A percentile compares a stretch with the other conserved stretches of the same genome.
Evolutionary conservation across 495 filamentous ascomycete genomes (phyloP).

Genomic region (Xylaria curta): DNA sequence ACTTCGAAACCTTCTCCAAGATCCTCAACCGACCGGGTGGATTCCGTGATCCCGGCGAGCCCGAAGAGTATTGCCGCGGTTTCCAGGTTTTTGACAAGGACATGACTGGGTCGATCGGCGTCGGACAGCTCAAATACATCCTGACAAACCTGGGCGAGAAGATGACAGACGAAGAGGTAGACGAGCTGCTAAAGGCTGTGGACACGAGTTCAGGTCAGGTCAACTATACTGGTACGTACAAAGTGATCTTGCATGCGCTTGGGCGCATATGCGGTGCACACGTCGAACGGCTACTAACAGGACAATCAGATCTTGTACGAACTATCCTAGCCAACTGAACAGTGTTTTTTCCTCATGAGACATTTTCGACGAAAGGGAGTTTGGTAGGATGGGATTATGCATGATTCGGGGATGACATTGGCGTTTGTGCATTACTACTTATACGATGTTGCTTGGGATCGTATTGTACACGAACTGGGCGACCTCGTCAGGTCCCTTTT

Average conservation of each 20-base stretch:
- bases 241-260: not conserved
- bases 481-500: slow-evolving; percentile 31
- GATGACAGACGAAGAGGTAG: slow-evolving; percentile 97
- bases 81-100: slow-evolving; percentile 99
- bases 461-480: slow-evolving; percentile 32
- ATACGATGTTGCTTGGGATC: slow-evolving; percentile 27
- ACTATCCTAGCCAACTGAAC: slow-evolving; percentile 90
- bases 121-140: slow-evolving; percentile 95
- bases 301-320: slow-evolving; percentile 77
- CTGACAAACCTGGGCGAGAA: slow-evolving; percentile 97
- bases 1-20: slow-evolving; percentile 95
- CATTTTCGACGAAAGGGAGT: slow-evolving; percentile 30
- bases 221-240: slow-evolving; percentile 86
- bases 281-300: slow-evolving; percentile 22
- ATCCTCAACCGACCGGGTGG: slow-evolving; percentile 96
- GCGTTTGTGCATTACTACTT: slow-evolving; percentile 40
- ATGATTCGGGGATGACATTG: slow-evolving; percentile 37
- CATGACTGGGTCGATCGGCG: slow-evolving; percentile 95
- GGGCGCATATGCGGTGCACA: not conserved
- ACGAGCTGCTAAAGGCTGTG: slow-evolving; percentile 96
- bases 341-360: slow-evolving; percentile 17
- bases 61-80: slow-evolving; percentile 95
- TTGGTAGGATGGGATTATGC: slow-evolving; percentile 34
- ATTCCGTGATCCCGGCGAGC: slow-evolving; percentile 96
- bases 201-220: slow-evolving; percentile 93